These are phyloP conservation scores for Lippia alba DNA, from an alignment of 305 asterid species.

Conservation along the genomic window DNA sequence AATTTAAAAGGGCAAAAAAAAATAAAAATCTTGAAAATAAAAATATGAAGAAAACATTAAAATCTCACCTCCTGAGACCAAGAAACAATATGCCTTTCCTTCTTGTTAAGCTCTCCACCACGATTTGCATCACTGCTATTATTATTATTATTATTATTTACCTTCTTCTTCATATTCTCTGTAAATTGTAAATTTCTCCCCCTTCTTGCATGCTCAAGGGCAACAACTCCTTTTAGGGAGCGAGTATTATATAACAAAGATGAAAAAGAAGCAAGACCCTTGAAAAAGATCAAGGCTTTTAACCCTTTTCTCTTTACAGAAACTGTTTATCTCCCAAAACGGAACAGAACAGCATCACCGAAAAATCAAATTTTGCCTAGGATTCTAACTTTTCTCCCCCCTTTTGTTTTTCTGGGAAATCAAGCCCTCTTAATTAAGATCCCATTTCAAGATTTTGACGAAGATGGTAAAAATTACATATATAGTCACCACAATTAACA, in stretches of 20 bases:
- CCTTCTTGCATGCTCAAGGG: slow-evolving; percentile 86
- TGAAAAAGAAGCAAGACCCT: slow-evolving; percentile 40
- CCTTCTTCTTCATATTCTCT: slow-evolving; percentile 74
- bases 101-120: slow-evolving; percentile 66
- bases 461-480: slow-evolving; percentile 17
- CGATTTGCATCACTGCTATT: slow-evolving; percentile 39
- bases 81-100: slow-evolving; percentile 94
- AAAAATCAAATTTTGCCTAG: slow-evolving; percentile 50
- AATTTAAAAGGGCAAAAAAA: neutral
- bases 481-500: neutral
- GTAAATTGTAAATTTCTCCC: slow-evolving; percentile 50
- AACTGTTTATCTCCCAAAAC: slow-evolving; percentile 50
- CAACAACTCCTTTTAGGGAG: slow-evolving; percentile 43
- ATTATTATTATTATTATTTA: slow-evolving; percentile 32
- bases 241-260: slow-evolving; percentile 52
- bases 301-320: slow-evolving; percentile 58
- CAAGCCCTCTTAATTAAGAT: slow-evolving; percentile 42
- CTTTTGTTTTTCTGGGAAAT: slow-evolving; percentile 32
- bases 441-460: slow-evolving; percentile 37
- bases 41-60: neutral
- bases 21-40: neutral
- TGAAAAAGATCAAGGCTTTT: slow-evolving; percentile 51
- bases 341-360: slow-evolving; percentile 50
- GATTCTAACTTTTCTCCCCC: slow-evolving; percentile 55
- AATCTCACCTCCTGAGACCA: slow-evolving; percentile 95